Conservation (phyloP, 2,329 filamentous ascomycete genomes). For the Colletotrichum sp. region DNA sequence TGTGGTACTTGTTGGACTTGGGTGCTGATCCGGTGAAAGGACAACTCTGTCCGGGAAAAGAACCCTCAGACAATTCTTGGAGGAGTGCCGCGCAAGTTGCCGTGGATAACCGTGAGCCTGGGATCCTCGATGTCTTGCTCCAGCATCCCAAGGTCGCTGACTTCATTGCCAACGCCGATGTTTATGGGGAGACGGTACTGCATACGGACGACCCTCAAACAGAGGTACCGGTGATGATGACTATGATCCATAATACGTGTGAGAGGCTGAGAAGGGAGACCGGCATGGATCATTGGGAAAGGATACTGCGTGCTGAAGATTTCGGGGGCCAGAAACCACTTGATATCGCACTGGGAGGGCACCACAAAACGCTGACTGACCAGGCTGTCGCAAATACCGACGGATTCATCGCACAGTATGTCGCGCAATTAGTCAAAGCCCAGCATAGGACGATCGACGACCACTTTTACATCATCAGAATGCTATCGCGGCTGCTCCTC, state of each 20-base stretch:
- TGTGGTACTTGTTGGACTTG: constrained; percentile 24
- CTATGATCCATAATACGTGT: constrained; percentile 14
- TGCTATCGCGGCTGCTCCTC: neutral
- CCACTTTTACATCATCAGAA: neutral
- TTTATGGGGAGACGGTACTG: constrained; percentile 17
- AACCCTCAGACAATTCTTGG: constrained; percentile 6
- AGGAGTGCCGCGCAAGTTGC: constrained; percentile 21
- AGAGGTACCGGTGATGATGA: neutral
- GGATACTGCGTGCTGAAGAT: constrained; percentile 10
- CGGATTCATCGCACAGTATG: neutral
- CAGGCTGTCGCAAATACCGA: neutral
- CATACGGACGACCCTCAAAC: neutral
- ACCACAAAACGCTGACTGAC: neutral
- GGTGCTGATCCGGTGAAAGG: constrained; percentile 26
- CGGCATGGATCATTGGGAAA: constrained; percentile 21
- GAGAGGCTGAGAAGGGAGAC: constrained; percentile 18
- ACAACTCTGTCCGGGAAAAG: neutral
- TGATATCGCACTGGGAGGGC: constrained; percentile 7
- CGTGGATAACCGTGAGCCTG: neutral
- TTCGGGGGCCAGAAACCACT: neutral
- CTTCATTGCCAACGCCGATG: constrained; percentile 22
- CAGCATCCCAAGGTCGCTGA: constrained; percentile 17
- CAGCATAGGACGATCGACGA: neutral
- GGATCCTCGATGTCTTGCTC: constrained; percentile 21
- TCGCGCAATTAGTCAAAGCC: neutral